These are phyloP conservation scores for Hordeum vulgare DNA, from an alignment of 176 grass and related monocot species.

Conservation along the genomic window MorexV3_pseudomolecules_assembly NC_058521.1:542559136-542559635, in stretches of 20 bases:
- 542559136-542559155: no score
- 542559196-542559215: no score
- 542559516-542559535: neutral
- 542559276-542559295: no score
- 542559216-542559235: no score
- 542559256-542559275: no score
- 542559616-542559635: neutral
- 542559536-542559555: neutral
- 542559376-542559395: neutral
- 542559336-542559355: no score
- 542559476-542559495: neutral
- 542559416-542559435: no score
- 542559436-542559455: neutral
- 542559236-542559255: no score
- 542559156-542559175: no score
- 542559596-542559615: neutral
- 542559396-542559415: neutral
- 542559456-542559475: neutral
- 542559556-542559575: neutral
- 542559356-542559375: neutral
- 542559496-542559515: neutral
- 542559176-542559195: no score
- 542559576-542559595: neutral
- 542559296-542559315: no score
- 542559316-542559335: no score